Percentiles rank a stretch among this genome's conserved stretches.
phyloP scores from a whole-genome alignment of 2,329 filamentous ascomycete genomes.

The Botrytis paeoniae region DNA sequence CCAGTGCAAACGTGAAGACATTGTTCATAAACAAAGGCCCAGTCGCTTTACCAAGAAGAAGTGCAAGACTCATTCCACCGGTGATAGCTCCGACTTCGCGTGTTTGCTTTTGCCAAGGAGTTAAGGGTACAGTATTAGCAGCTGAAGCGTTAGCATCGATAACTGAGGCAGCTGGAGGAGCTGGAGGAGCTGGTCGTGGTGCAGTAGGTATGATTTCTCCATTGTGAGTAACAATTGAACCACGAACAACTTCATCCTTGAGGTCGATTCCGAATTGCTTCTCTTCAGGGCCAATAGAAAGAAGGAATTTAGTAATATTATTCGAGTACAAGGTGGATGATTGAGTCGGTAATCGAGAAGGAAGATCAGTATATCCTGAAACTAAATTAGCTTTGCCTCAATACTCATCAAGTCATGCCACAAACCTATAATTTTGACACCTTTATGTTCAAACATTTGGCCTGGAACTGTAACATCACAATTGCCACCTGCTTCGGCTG shows the following conservation, averaged over 20 bases:
- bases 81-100: constrained; percentile 74
- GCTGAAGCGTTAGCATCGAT: constrained; percentile 51
- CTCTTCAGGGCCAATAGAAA: constrained; percentile 76
- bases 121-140: constrained; percentile 56
- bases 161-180: constrained; percentile 50
- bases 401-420: constrained; percentile 7
- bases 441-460: constrained; percentile 67
- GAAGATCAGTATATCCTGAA: constrained; percentile 77
- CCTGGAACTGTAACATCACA: constrained; percentile 78
- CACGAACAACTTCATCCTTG: constrained; percentile 79
- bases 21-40: constrained; percentile 86
- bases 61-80: constrained; percentile 70
- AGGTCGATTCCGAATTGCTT: constrained; percentile 79
- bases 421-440: constrained; percentile 79
- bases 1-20: constrained; percentile 78
- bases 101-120: constrained; percentile 76
- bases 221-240: constrained; percentile 76
- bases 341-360: constrained; percentile 81
- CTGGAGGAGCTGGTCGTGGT: constrained; percentile 61
- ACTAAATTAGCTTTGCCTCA: neutral
- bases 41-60: constrained; percentile 77
- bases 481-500: constrained; percentile 84
- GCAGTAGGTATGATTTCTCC: constrained; percentile 74
- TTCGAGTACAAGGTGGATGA: constrained; percentile 89
- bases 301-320: constrained; percentile 84